Base-by-base conservation (phyloP, 345 rosid species). In the Balakata baccata region DNA sequence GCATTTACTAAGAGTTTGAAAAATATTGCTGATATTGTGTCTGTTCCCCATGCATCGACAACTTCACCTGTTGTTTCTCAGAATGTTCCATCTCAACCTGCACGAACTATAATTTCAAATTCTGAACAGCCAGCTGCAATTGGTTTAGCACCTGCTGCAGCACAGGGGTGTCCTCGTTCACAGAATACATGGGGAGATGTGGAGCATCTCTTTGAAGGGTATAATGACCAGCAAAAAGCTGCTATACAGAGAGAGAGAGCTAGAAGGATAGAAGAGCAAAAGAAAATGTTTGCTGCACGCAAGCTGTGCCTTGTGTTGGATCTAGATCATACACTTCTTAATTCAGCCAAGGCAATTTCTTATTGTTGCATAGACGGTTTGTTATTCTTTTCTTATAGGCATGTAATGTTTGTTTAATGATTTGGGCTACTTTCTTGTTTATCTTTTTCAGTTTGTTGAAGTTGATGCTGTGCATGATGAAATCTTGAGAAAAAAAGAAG, bases 231-330 rank as follows among this genome's bases (percentile, higher is more conserved):
- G 79, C 96, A 95, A 81, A 91, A 84, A 69, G 96, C 92, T 52
- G 98, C 97, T 72, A 91, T 95, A 76, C 99, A 95, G 67, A 88
- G 81, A 81, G 99, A 95, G 86, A 87, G 99, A 79, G 78, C 90
- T 47, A 83, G 98, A 81, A 90, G 99, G 89, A 70, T 95, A 72
- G 97, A 89, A 76, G 99, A 93, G 70, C 99, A 95, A 82, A 93
- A 86, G 73, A 95, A 95, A 83, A 87, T 95, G 97, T 95, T 95
- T 87, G 77, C 90, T 78, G 86, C 86, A 70, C 82, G 68, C 75
- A 95, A 95, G 88, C 97, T 95, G 71, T 89, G 94, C 79, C 99
- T 95, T 72, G 99, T 95, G 74, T 82, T 95, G 83, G 99, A 95
- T 89, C 82, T 95, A 50, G 99, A 95, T 80, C 99, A 95, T 77